Conservation (phyloP, 176 grass and related monocot genomes). For the Cocos nucifera region DNA sequence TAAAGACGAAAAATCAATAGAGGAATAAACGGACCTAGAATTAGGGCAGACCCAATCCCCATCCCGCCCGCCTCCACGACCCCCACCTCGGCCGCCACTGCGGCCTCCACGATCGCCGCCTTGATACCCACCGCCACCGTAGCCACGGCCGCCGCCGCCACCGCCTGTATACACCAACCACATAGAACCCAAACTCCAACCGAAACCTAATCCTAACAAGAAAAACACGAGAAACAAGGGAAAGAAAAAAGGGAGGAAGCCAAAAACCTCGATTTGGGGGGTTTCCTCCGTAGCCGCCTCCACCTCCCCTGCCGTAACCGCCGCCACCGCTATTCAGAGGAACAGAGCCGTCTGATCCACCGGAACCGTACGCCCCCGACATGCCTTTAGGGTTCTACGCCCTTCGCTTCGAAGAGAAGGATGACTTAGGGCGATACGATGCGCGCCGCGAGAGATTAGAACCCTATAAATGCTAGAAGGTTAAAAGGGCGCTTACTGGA, state of each 20-base stretch:
- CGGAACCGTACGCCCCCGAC: conserved; percentile 59
- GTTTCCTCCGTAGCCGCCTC: neutral
- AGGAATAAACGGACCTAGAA: conserved; percentile 27
- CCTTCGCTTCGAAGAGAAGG: neutral
- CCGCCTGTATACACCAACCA: conserved; percentile 6
- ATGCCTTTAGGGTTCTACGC: conserved; percentile 43
- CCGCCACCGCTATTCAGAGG: conserved; percentile 4
- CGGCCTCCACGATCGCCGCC: conserved; percentile 7
- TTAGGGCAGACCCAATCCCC: conserved; percentile 81
- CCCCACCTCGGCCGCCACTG: conserved; percentile 12
- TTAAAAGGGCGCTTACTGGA: neutral
- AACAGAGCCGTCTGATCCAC: conserved; percentile 31
- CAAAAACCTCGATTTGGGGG: no score
- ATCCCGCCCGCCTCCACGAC: conserved; percentile 43
- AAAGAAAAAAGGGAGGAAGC: neutral
- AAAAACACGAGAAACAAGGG: neutral
- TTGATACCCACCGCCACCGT: conserved; percentile 19
- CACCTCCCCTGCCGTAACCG: conserved; percentile 27
- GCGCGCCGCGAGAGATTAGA: neutral
- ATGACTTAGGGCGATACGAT: neutral
- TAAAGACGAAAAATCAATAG: neutral
- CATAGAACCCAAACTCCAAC: neutral
- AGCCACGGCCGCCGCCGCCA: conserved; percentile 4
- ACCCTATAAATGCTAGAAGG: neutral
- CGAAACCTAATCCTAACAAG: no score